phyloP scores from a whole-genome alignment of 1,284 basidiomycete genomes.

The Neonothopanus nambi region DNA sequence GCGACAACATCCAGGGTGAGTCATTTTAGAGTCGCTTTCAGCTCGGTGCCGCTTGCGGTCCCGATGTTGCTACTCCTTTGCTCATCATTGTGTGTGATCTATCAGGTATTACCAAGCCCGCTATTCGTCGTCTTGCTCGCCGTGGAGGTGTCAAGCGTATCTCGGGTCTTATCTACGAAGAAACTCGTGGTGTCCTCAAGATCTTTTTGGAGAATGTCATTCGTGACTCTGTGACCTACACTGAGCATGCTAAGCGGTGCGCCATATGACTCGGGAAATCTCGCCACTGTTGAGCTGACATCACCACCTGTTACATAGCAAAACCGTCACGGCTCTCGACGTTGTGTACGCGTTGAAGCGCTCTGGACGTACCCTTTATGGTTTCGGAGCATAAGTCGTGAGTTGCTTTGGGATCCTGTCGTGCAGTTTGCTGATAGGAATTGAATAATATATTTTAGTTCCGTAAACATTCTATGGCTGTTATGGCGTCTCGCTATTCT shows the following conservation, averaged over 20 bases:
- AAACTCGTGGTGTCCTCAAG: constrained; percentile 9
- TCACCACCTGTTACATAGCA: background rate
- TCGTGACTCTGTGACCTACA: constrained; percentile 8
- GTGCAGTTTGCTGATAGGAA: too few species aligned
- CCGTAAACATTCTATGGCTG: too few species aligned
- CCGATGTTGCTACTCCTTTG: too few species aligned
- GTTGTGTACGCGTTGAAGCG: constrained; percentile 7
- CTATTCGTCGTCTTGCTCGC: constrained; percentile 10
- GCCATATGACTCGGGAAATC: background rate
- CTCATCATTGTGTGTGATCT: background rate
- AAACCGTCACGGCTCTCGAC: constrained; percentile 9
- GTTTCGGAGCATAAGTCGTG: constrained; percentile 1
- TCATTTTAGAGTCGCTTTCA: background rate
- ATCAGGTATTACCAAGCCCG: constrained; percentile 7
- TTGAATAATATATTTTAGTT: too few species aligned
- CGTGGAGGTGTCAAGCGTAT: constrained; percentile 12
- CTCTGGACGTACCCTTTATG: constrained; percentile 4
- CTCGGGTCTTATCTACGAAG: constrained; percentile 9
- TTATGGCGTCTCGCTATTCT: too few species aligned
- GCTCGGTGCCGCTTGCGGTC: too few species aligned
- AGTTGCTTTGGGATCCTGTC: background rate
- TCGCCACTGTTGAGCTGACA: too few species aligned
- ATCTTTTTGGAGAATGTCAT: constrained; percentile 8
- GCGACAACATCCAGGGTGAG: constrained; percentile 5
- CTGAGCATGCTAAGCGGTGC: constrained; percentile 8